Conservation (phyloP, 371 early-diverging fungal genomes). For the Actinomortierella ambigua region DNA sequence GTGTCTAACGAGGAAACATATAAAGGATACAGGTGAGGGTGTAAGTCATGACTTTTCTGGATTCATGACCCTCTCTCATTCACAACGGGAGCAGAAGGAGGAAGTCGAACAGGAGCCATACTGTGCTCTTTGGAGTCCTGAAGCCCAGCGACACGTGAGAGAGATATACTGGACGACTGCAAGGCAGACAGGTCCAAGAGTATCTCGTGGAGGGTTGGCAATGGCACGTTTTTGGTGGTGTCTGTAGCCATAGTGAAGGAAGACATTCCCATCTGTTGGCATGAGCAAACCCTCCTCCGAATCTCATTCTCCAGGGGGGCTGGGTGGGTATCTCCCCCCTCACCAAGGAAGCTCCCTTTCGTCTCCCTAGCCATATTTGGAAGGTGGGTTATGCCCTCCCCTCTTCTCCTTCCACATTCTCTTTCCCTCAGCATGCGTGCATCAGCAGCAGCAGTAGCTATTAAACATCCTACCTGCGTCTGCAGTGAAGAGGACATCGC, state of each 20-base stretch:
- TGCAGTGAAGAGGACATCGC: too few species aligned
- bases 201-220: slow-evolving; percentile 30
- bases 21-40: not conserved
- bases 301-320: too few species aligned
- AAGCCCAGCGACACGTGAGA: slow-evolving; percentile 11
- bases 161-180: slow-evolving; percentile 26
- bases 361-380: too few species aligned
- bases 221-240: slow-evolving; percentile 8
- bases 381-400: too few species aligned
- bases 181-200: slow-evolving; percentile 21
- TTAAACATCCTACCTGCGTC: too few species aligned
- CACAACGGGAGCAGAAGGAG: slow-evolving; percentile 1
- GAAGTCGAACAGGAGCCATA: not conserved
- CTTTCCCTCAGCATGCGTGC: too few species aligned
- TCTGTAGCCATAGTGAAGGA: not conserved
- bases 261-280: too few species aligned
- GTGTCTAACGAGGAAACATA: not conserved
- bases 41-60: not conserved
- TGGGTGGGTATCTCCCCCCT: too few species aligned
- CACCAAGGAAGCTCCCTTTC: too few species aligned
- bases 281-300: too few species aligned
- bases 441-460: too few species aligned
- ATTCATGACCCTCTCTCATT: not conserved
- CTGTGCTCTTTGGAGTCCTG: slow-evolving; percentile 5
- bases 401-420: too few species aligned